phyloP scores from a whole-genome alignment of 2,329 filamentous ascomycete species.

The Alternaria angustiovoidea region DNA sequence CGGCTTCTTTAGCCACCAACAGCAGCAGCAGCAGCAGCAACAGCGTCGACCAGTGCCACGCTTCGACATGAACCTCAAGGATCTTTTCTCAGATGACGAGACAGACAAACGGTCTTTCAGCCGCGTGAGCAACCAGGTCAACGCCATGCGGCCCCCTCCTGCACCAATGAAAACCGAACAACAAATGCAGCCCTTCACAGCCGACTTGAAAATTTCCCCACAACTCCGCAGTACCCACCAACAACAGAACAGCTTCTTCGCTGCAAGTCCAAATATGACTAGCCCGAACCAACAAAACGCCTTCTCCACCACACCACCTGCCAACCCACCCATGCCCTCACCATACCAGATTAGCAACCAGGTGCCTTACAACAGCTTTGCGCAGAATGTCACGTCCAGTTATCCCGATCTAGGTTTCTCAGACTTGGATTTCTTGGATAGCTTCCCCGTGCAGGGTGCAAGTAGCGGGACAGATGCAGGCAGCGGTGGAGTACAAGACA shows the following conservation, averaged over 20 bases:
- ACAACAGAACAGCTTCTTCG: conserved; percentile 13
- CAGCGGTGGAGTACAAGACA: conserved; percentile 58
- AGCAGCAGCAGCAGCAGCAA: conserved; percentile 20
- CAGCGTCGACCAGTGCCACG: conserved; percentile 58
- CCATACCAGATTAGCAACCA: conserved; percentile 42
- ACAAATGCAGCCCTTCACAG: conserved; percentile 33
- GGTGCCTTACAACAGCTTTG: conserved; percentile 41
- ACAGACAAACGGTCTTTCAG: conserved; percentile 51
- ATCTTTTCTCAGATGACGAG: conserved; percentile 51
- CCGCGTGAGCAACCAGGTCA: conserved; percentile 48
- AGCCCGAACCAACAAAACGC: conserved; percentile 25
- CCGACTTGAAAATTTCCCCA: conserved; percentile 46
- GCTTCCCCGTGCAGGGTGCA: conserved; percentile 51
- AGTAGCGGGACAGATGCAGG: conserved; percentile 48
- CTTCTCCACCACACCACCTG: conserved; percentile 15
- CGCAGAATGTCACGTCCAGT: conserved; percentile 34
- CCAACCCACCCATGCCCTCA: conserved; percentile 21
- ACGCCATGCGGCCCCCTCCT: conserved; percentile 43
- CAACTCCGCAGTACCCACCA: conserved; percentile 39
- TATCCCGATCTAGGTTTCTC: conserved; percentile 52
- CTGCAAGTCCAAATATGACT: conserved; percentile 22
- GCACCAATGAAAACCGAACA: conserved; percentile 38
- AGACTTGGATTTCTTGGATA: conserved; percentile 64
- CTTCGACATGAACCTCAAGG: conserved; percentile 61
- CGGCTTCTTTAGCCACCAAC: conserved; percentile 26